Percentiles rank a stretch among this genome's conserved stretches.
phyloP scores from a whole-genome alignment of 2,329 filamentous ascomycete genomes.

The Venturia effusa region DNA sequence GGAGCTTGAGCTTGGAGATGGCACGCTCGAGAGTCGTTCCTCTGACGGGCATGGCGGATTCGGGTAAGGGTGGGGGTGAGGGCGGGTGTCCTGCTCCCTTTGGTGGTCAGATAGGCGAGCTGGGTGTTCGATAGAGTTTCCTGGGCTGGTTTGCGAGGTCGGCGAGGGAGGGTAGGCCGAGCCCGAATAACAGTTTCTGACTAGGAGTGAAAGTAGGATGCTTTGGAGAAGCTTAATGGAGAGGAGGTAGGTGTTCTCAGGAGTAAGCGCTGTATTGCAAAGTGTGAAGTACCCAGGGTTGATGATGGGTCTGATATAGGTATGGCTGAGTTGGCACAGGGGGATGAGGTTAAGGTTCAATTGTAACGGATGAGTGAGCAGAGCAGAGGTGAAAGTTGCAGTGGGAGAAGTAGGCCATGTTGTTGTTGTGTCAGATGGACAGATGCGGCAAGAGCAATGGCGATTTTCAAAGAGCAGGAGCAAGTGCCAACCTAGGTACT shows the following conservation, averaged over 20 bases:
- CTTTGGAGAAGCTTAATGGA: not conserved
- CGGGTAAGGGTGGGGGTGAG: not conserved
- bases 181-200: not conserved
- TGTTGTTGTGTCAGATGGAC: too few relatives aligned
- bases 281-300: too few relatives aligned
- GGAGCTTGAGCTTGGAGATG: not conserved
- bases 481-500: too few relatives aligned
- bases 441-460: too few relatives aligned
- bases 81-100: not conserved
- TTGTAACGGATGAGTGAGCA: too few relatives aligned
- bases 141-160: not conserved
- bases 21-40: not conserved
- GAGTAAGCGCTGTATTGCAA: not conserved
- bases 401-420: too few relatives aligned
- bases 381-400: too few relatives aligned
- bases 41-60: not conserved
- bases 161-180: not conserved
- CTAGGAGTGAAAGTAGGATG: not conserved
- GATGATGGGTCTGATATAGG: too few relatives aligned
- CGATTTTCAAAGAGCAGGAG: too few relatives aligned
- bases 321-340: too few relatives aligned
- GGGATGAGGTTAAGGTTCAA: too few relatives aligned
- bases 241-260: not conserved
- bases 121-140: not conserved
- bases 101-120: not conserved